Conservation (phyloP, 2,329 filamentous ascomycete genomes). For the Alternaria ethzedia region DNA sequence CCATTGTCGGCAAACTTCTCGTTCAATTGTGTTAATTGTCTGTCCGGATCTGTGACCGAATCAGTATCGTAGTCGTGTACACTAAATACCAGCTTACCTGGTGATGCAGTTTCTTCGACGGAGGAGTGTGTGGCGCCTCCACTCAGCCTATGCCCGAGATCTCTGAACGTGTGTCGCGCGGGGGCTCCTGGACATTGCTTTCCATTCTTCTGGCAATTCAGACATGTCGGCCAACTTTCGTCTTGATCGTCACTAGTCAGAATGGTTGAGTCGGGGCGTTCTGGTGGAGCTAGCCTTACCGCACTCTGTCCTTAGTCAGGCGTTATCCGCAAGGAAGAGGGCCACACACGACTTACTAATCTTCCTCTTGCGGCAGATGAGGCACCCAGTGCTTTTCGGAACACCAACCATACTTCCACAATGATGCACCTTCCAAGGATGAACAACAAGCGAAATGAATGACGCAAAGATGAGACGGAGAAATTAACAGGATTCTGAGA, state of each 20-base stretch:
- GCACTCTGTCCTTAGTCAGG: slow-evolving; percentile 26
- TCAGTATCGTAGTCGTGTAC: slow-evolving; percentile 1
- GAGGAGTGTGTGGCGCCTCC: background rate
- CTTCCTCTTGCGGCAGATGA: slow-evolving; percentile 42
- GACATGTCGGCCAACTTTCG: slow-evolving; percentile 43
- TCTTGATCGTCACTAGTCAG: slow-evolving; percentile 31
- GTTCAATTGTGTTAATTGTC: slow-evolving; percentile 30
- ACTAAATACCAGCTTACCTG: background rate
- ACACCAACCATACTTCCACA: slow-evolving; percentile 39
- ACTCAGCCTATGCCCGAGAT: slow-evolving; percentile 29
- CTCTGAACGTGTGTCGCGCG: slow-evolving; percentile 42
- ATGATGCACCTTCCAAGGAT: background rate
- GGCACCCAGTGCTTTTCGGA: slow-evolving; percentile 43
- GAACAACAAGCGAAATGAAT: background rate
- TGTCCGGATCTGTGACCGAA: slow-evolving; percentile 14
- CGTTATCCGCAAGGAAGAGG: background rate
- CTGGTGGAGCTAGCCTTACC: slow-evolving; percentile 16
- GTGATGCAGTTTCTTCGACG: background rate
- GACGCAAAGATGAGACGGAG: background rate
- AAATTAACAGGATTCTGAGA: background rate
- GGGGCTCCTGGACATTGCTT: slow-evolving; percentile 45
- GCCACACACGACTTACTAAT: slow-evolving; percentile 33
- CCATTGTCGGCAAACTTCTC: slow-evolving; percentile 35
- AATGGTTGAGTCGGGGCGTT: slow-evolving; percentile 1
- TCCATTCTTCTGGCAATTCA: slow-evolving; percentile 44